Percentiles rank a stretch among this genome's conserved stretches.
Conservation (phyloP, 208 protist species). For the Angomonas desouzai region DNA sequence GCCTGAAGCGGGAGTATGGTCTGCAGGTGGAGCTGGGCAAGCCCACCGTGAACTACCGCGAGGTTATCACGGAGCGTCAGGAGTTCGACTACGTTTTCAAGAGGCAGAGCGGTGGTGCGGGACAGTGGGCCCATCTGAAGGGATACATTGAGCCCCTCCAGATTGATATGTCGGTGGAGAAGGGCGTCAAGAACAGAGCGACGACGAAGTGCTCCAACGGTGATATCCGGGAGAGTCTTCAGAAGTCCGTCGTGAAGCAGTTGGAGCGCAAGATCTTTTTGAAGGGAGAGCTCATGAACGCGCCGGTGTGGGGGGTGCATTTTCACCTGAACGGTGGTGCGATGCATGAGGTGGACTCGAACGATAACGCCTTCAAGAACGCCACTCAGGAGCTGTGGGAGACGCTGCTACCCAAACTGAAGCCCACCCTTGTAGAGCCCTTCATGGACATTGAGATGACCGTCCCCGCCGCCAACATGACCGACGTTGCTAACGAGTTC, state of each 20-base stretch:
- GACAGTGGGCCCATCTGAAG: constrained; percentile 97
- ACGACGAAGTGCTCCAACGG: constrained; percentile 92
- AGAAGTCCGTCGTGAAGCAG: constrained; percentile 91
- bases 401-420: constrained; percentile 83
- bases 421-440: constrained; percentile 95
- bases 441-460: constrained; percentile 96
- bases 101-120: constrained; percentile 98
- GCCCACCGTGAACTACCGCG: constrained; percentile 96
- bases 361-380: constrained; percentile 97
- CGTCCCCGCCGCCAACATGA: constrained; percentile 83
- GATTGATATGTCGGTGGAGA: constrained; percentile 90
- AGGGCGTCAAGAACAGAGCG: constrained; percentile 83
- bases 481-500: constrained; percentile 85
- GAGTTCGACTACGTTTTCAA: constrained; percentile 98
- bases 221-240: constrained; percentile 92
- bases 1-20: constrained; percentile 93
- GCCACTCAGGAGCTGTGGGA: constrained; percentile 94
- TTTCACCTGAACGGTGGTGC: constrained; percentile 95
- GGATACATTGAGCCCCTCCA: constrained; percentile 89
- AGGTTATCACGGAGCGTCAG: constrained; percentile 86
- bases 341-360: constrained; percentile 98
- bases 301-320: constrained; percentile 94
- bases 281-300: constrained; percentile 93
- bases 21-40: constrained; percentile 89
- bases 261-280: constrained; percentile 90